Conservation (phyloP, 495 filamentous ascomycete genomes). For the Penicillium cosmopolitanum region DNA sequence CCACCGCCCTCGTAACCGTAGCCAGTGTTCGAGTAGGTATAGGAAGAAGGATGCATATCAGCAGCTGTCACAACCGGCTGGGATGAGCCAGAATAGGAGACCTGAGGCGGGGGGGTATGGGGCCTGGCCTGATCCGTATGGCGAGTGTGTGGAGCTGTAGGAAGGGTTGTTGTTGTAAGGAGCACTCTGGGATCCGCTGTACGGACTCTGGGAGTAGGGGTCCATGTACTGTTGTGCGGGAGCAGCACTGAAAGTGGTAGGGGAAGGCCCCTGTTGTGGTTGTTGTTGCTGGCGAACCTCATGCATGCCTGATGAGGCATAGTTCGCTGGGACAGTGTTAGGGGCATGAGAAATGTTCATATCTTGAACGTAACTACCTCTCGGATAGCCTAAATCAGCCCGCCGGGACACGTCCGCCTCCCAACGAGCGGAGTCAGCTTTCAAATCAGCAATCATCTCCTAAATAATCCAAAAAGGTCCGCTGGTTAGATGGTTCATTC, state of each 20-base stretch:
- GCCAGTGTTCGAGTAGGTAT: conserved; percentile 46
- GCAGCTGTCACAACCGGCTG: conserved; percentile 43
- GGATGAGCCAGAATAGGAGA: conserved; percentile 41
- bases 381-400: conserved; percentile 49
- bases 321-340: conserved; percentile 41
- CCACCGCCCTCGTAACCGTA: conserved; percentile 46
- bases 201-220: conserved; percentile 40
- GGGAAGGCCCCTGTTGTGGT: conserved; percentile 40
- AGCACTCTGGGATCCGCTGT: conserved; percentile 42
- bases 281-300: conserved; percentile 33
- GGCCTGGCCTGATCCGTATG: conserved; percentile 40
- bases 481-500: conserved; percentile 25
- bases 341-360: conserved; percentile 43
- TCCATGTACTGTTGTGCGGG: conserved; percentile 41
- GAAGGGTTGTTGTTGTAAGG: conserved; percentile 37
- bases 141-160: conserved; percentile 44
- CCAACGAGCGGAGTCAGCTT: conserved; percentile 81
- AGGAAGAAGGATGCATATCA: conserved; percentile 44
- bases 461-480: conserved; percentile 39
- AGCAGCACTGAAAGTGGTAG: conserved; percentile 43
- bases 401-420: conserved; percentile 66
- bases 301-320: conserved; percentile 39
- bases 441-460: conserved; percentile 89
- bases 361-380: conserved; percentile 53
- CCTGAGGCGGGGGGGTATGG: conserved; percentile 42